A percentile compares a stretch with the other conserved stretches of the same genome.
These are phyloP conservation scores for Paxillus ammoniavirescens DNA, from an alignment of 768 basidiomycete genomes.

Conservation along the genomic window DNA sequence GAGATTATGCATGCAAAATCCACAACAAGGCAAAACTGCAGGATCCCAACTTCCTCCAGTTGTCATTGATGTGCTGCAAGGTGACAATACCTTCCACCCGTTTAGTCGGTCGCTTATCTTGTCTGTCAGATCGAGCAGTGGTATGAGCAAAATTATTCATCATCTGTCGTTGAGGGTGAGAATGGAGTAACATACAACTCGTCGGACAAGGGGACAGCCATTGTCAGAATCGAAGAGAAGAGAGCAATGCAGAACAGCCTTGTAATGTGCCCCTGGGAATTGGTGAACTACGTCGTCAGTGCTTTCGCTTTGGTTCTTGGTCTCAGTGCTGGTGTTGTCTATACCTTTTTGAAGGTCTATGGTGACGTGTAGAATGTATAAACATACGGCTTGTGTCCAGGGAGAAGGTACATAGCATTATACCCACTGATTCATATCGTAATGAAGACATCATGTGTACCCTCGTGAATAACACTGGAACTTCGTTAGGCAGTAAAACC, in stretches of 20 bases:
- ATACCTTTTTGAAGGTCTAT: slow-evolving; percentile 9
- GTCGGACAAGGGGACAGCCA: slow-evolving; percentile 57
- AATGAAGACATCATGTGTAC: not conserved
- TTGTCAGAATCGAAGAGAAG: slow-evolving; percentile 47
- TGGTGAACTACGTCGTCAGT: too few relatives aligned
- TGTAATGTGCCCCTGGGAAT: slow-evolving; percentile 18
- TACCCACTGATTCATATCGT: not conserved
- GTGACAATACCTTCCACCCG: slow-evolving; percentile 36
- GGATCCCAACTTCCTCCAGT: slow-evolving; percentile 83
- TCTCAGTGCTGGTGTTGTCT: too few relatives aligned
- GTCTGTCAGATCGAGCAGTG: slow-evolving; percentile 80
- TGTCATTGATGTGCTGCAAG: slow-evolving; percentile 84
- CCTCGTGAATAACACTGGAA: not conserved
- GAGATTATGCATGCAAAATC: slow-evolving; percentile 75
- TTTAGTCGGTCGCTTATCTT: slow-evolving; percentile 7
- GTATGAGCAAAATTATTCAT: slow-evolving; percentile 92
- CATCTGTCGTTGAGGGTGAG: slow-evolving; percentile 58
- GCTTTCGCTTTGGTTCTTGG: too few relatives aligned
- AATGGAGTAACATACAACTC: slow-evolving; percentile 39
- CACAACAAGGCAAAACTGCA: slow-evolving; percentile 75
- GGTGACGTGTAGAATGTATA: slow-evolving; percentile 9
- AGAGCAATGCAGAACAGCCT: slow-evolving; percentile 32
- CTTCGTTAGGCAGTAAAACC: too few relatives aligned
- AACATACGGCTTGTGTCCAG: too few relatives aligned
- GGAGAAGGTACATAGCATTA: not conserved